A percentile compares a stretch with the other conserved stretches of the same genome.
Conservation (phyloP, 23 red algal species). For the Gracilaria gracilis region DNA sequence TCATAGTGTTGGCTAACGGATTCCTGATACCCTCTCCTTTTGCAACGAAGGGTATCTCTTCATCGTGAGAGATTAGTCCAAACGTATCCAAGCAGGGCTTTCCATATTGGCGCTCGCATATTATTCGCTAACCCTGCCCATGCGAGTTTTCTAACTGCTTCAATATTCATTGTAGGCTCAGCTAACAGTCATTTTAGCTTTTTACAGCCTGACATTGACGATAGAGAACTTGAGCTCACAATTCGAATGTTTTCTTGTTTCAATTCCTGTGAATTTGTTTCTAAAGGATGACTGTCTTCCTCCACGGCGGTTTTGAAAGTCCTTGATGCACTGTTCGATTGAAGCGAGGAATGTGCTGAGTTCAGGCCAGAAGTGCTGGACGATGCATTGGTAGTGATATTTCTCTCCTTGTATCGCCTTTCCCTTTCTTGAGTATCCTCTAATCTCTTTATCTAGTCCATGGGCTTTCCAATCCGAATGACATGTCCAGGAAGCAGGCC, state of each 20-base stretch:
- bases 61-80: constrained; percentile 60
- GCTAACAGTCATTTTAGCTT: constrained; percentile 40
- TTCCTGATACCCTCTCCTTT: constrained; percentile 76
- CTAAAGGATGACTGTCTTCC: neutral
- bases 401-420: constrained; percentile 7
- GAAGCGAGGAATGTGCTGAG: neutral
- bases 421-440: constrained; percentile 42
- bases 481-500: constrained; percentile 50
- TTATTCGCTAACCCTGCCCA: constrained; percentile 79
- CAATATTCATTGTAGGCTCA: constrained; percentile 37
- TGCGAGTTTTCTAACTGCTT: constrained; percentile 59
- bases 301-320: neutral
- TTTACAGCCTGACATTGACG: constrained; percentile 7
- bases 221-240: neutral
- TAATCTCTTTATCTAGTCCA: constrained; percentile 36
- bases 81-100: constrained; percentile 82
- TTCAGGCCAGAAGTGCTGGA: neutral
- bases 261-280: neutral
- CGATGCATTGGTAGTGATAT: neutral
- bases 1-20: constrained; percentile 72
- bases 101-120: constrained; percentile 77
- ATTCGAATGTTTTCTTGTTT: neutral
- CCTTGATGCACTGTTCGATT: neutral
- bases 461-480: constrained; percentile 22
- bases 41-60: constrained; percentile 55